phyloP scores from a whole-genome alignment of 73 alveolate species.

The Diophrys appendiculata region DNA sequence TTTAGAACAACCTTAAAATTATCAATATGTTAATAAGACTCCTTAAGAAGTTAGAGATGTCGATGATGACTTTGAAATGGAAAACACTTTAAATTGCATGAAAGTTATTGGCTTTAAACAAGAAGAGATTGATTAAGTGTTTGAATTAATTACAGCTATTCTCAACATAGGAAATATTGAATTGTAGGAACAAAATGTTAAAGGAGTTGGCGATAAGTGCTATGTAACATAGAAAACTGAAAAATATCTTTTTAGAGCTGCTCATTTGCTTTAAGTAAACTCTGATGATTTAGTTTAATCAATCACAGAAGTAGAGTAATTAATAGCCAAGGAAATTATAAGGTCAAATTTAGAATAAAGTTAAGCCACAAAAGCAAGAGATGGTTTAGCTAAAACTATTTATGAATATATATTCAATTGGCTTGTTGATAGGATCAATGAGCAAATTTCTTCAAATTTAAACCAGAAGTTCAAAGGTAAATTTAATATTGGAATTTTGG shows the following conservation, averaged over 20 bases:
- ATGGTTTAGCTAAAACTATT: constrained; percentile 89
- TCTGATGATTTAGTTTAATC: constrained; percentile 34
- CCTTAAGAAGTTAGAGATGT: constrained; percentile 54
- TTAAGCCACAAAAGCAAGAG: constrained; percentile 81
- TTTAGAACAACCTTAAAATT: constrained; percentile 59
- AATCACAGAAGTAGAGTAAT: not conserved
- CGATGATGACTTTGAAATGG: constrained; percentile 71
- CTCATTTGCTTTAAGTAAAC: constrained; percentile 44
- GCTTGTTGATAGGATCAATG: constrained; percentile 75
- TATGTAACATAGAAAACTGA: constrained; percentile 15
- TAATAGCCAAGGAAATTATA: constrained; percentile 57
- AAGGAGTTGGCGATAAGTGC: constrained; percentile 45
- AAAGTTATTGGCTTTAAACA: constrained; percentile 79
- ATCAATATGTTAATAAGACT: constrained; percentile 70
- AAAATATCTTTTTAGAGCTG: constrained; percentile 5
- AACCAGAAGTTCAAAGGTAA: constrained; percentile 30
- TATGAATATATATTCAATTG: constrained; percentile 90
- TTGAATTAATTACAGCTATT: constrained; percentile 71
- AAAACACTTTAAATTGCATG: constrained; percentile 85
- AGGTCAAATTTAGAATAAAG: constrained; percentile 53
- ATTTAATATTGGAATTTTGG: constrained; percentile 94
- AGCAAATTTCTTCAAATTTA: constrained; percentile 46
- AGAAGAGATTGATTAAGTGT: constrained; percentile 70
- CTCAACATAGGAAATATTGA: constrained; percentile 85
- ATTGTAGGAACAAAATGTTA: constrained; percentile 47